A percentile compares a stretch with the other conserved stretches of the same genome.
These are phyloP conservation scores for Xylariaceae sp. DNA, from an alignment of 2,329 filamentous ascomycete species.

Conservation along the genomic window DNA sequence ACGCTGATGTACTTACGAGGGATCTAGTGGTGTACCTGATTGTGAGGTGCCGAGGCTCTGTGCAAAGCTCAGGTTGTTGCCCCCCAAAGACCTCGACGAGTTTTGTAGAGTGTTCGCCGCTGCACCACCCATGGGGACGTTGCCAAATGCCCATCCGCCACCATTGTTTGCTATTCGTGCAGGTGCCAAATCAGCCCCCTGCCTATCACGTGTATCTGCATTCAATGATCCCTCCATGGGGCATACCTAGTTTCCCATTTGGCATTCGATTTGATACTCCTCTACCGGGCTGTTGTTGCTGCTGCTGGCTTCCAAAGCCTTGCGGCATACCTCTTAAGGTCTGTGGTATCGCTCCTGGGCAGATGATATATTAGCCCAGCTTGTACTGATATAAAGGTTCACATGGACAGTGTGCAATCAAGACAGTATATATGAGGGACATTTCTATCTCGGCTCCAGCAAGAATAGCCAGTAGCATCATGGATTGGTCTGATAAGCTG, in stretches of 20 bases:
- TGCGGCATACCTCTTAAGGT: conserved; percentile 58
- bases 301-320: conserved; percentile 57
- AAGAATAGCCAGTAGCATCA: no score
- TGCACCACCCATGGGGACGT: conserved; percentile 54
- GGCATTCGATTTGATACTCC: conserved; percentile 57
- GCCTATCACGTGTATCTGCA: conserved; percentile 2
- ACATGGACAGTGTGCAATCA: conserved; percentile 1
- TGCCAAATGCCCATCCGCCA: conserved; percentile 60
- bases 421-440: not conserved
- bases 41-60: conserved; percentile 63
- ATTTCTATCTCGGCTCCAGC: no score
- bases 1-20: conserved; percentile 54
- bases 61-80: conserved; percentile 62
- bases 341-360: conserved; percentile 56
- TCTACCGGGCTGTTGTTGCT: conserved; percentile 53
- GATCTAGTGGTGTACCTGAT: conserved; percentile 57
- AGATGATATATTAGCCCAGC: conserved; percentile 33
- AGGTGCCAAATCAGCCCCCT: conserved; percentile 24
- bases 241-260: conserved; percentile 62
- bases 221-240: conserved; percentile 7
- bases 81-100: conserved; percentile 50
- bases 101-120: conserved; percentile 48
- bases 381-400: conserved; percentile 14
- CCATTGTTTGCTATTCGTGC: conserved; percentile 43
- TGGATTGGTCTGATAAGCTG: no score